These are phyloP conservation scores for Hevea brasiliensis DNA, from an alignment of 345 rosid genomes.

Conservation along the genomic window DNA sequence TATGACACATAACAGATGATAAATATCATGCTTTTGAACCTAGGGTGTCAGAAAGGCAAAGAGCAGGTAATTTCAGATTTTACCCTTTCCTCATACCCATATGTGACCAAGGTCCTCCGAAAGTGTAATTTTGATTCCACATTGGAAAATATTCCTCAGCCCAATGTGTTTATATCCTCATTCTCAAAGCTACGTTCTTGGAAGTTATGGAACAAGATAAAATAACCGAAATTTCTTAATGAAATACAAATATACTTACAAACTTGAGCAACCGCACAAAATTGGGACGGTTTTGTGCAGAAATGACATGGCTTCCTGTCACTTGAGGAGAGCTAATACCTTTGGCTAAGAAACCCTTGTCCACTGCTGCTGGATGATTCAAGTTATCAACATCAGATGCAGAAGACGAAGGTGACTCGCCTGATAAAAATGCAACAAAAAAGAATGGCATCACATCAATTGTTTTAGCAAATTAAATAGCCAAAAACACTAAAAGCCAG, in stretches of 20 bases:
- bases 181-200: neutral
- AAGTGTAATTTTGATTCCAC: neutral
- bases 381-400: conserved; percentile 94
- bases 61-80: neutral
- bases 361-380: conserved; percentile 66
- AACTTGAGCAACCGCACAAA: conserved; percentile 63
- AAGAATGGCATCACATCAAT: conserved; percentile 9
- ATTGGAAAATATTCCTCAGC: neutral
- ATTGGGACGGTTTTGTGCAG: conserved; percentile 64
- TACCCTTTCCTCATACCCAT: neutral
- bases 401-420: conserved; percentile 98
- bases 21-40: neutral
- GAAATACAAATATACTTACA: conserved; percentile 54
- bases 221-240: neutral
- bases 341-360: conserved; percentile 61
- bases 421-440: conserved; percentile 36
- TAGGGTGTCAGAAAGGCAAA: neutral
- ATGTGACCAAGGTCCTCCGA: too few relatives aligned
- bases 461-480: neutral
- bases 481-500: neutral
- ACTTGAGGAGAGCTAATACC: conserved; percentile 76
- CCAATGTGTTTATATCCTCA: conserved; percentile 1
- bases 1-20: neutral
- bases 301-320: conserved; percentile 59
- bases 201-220: neutral